Conservation (phyloP, 2,329 filamentous ascomycete genomes). For the Delphinella strobiligena region DNA sequence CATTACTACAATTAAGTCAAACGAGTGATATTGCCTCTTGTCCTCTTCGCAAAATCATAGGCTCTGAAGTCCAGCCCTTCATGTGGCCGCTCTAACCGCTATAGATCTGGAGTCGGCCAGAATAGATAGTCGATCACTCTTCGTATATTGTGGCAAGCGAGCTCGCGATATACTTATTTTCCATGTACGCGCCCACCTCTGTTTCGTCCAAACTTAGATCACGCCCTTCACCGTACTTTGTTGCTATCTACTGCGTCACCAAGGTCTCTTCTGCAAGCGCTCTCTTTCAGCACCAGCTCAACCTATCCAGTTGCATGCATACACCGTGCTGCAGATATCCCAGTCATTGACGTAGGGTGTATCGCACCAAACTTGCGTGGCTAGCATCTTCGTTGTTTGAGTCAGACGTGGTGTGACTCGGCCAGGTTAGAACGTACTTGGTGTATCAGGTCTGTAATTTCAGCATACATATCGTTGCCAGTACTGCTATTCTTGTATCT, state of each 20-base stretch:
- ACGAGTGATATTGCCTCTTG: background rate
- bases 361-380: background rate
- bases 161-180: background rate
- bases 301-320: background rate
- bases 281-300: background rate
- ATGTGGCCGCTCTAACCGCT: background rate
- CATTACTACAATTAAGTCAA: background rate
- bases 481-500: slow-evolving; percentile 4
- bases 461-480: slow-evolving; percentile 7
- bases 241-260: too few relatives aligned
- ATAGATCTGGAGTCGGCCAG: background rate
- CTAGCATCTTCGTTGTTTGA: background rate
- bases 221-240: background rate
- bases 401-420: slow-evolving; percentile 7
- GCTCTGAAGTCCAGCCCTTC: background rate
- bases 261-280: background rate
- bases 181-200: background rate
- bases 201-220: background rate
- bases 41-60: background rate
- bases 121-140: background rate
- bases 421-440: slow-evolving; percentile 20
- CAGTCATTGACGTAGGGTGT: background rate
- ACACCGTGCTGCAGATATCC: background rate
- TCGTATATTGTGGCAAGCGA: background rate
- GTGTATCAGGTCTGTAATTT: too few relatives aligned